A percentile compares a stretch with the other conserved stretches of the same genome.
Conservation (phyloP, 176 grass and related monocot species). For the Echinochloa phyllopogon region DNA sequence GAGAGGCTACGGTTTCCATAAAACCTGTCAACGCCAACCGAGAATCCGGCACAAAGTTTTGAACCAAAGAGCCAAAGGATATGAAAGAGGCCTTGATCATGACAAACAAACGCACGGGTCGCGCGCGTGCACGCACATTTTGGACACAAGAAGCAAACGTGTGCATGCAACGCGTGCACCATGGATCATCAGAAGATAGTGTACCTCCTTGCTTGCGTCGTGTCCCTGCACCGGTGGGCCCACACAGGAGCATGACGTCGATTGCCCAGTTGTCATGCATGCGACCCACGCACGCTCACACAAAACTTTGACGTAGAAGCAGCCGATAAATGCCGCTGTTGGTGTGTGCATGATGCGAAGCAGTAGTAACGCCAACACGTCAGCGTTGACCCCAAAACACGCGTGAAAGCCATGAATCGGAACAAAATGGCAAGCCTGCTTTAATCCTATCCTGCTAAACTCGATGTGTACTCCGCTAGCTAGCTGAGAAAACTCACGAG, state of each 20-base stretch:
- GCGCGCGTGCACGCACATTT: neutral
- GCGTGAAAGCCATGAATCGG: neutral
- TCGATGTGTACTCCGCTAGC: neutral
- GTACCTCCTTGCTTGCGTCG: neutral
- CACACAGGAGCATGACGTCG: slow-evolving; percentile 9
- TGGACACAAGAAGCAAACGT: neutral
- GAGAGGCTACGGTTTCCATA: no score
- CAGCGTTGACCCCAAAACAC: slow-evolving; percentile 30
- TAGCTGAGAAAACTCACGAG: neutral
- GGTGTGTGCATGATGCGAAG: slow-evolving; percentile 26
- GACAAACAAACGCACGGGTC: no score
- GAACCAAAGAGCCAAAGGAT: no score
- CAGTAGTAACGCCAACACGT: neutral
- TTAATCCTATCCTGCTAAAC: slow-evolving; percentile 2
- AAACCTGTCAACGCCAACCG: no score
- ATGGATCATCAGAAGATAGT: neutral
- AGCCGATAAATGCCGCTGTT: neutral
- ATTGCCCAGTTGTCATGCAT: slow-evolving; percentile 17
- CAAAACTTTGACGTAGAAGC: neutral
- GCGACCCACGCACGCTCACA: neutral
- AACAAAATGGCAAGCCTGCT: neutral
- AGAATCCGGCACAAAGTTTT: no score
- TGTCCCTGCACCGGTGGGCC: neutral
- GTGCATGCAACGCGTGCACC: neutral
- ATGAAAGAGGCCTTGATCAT: no score